Evolutionary conservation across 192 early-diverging fungal genomes (phyloP), one percentile per base, ranked within the genome.

Genomic region (Gaertneriomyces semiglobifer): DNA sequence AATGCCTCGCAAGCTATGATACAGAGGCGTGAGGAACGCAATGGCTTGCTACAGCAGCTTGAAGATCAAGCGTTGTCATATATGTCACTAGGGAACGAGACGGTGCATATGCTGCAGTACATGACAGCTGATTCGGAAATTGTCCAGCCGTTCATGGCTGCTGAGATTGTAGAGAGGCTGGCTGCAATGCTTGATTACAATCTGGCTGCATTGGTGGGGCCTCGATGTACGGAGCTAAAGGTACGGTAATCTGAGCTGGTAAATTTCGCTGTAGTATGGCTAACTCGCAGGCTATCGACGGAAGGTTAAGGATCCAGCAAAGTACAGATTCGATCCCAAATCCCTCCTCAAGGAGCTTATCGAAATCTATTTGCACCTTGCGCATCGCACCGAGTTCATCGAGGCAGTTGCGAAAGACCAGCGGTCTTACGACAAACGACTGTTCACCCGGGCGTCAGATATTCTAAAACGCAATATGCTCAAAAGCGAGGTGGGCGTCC

Each of bases 111-210:
- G 93, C 79, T 99, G 11, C 77, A 83, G 42, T 93, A 90, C 66
- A 69, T 99, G 74, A 90, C 93, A 12, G 59, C 71, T 42, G 74
- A 81, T 19, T 75, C 82, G 10, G 83, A 88, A 42, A 89, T 91
- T 12, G 88, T 89, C 6, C 69, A 82, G 39, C 92, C 94, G 6
- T 99, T 99, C 79, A 77, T 95, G 79, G 88, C 86, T 12, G 79
- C 84, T 16, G 92, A 93, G 66, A 92, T 99, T 53, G 94, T 97
- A 14, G 89, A 90, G 50, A 82, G 93, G 3, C 79, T 99, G 44
- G 95, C 95, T 1, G 92, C 92, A n/a, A 99, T 99, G 96, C 81
- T 99, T 52, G 91, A 99, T 75, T 96, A 91, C 72, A 97, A 95
- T 62, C 77, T 99, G 44, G 77, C 87, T 6, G 88, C 89, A 42